Conservation (phyloP, 148 eudicot species). For the Salicornia ramosissima region DNA sequence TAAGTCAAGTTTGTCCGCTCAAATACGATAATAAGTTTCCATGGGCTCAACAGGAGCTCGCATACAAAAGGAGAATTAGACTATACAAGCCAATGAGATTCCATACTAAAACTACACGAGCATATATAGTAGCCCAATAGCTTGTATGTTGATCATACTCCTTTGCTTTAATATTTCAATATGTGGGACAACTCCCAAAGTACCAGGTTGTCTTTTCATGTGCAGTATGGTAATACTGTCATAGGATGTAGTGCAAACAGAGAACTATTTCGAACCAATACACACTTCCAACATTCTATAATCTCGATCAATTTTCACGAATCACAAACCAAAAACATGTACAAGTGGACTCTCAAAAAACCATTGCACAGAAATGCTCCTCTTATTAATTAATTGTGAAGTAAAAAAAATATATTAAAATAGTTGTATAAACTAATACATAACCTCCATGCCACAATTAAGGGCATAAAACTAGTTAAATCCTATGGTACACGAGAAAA, state of each 20-base stretch:
- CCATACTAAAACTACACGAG: no score
- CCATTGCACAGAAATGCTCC: not conserved
- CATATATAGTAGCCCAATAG: no score
- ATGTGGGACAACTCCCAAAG: no score
- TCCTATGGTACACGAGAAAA: not conserved
- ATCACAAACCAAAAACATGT: not conserved
- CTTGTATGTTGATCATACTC: no score
- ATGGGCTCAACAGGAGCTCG: no score
- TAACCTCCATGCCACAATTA: not conserved
- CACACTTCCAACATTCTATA: not conserved
- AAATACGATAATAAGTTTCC: no score
- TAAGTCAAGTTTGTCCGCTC: no score
- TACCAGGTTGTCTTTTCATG: no score
- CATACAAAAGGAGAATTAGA: no score
- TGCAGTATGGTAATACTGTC: no score
- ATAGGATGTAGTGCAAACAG: not conserved
- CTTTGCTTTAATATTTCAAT: no score
- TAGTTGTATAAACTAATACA: not conserved
- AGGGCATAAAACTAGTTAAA: not conserved
- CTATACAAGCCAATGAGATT: no score
- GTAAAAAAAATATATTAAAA: not conserved
- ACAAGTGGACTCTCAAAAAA: not conserved
- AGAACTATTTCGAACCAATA: not conserved
- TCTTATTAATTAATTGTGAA: not conserved
- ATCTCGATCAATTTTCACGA: not conserved